phyloP scores from a whole-genome alignment of 352 stramenopile species.

The Phytophthora pistaciae region DNA sequence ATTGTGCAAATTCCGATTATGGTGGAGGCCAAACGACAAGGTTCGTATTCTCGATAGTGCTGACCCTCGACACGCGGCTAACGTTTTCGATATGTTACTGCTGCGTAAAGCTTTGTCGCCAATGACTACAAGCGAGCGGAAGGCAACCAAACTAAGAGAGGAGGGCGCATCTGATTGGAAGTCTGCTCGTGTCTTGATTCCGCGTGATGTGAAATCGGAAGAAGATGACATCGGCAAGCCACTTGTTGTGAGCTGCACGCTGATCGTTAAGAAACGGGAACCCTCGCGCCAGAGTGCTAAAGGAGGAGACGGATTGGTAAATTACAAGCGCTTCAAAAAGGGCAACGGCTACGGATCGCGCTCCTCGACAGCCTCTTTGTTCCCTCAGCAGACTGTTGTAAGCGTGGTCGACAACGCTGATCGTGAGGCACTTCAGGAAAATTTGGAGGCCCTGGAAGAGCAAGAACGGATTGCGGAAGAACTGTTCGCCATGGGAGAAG shows the following conservation, averaged over 20 bases:
- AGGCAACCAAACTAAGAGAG: conserved; percentile 13
- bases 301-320: conserved; percentile 35
- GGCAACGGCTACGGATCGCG: conserved; percentile 60
- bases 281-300: background rate
- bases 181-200: conserved; percentile 38
- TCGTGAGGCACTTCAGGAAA: conserved; percentile 58
- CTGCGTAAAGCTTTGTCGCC: conserved; percentile 14
- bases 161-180: conserved; percentile 35
- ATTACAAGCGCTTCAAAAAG: conserved; percentile 91
- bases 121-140: conserved; percentile 12
- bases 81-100: conserved; percentile 4
- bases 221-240: conserved; percentile 47
- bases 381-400: conserved; percentile 65
- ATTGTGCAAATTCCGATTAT: conserved; percentile 34
- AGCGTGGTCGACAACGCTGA: conserved; percentile 77
- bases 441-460: conserved; percentile 76
- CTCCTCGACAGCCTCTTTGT: conserved; percentile 53
- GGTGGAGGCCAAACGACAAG: conserved; percentile 21
- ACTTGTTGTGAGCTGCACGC: conserved; percentile 54
- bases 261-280: conserved; percentile 58
- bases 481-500: conserved; percentile 84
- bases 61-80: conserved; percentile 3
- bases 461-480: conserved; percentile 88
- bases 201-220: conserved; percentile 36
- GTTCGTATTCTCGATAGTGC: background rate